Evolutionary conservation across 2,329 filamentous ascomycete species (phyloP), one percentile per base, ranked within the genome.

Genomic region (Fusarium avenaceum): DNA sequence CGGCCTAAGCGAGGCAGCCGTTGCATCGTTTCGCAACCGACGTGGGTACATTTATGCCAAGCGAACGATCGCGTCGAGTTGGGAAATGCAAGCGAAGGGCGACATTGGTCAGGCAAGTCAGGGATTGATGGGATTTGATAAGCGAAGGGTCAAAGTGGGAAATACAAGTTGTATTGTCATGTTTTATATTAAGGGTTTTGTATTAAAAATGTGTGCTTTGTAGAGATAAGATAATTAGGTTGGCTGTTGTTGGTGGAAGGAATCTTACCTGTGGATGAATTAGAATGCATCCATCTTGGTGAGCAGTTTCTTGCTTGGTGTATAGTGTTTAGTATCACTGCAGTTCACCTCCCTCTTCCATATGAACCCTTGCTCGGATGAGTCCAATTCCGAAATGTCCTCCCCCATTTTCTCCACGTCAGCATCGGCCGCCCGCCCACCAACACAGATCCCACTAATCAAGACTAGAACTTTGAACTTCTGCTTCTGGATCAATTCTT

Each of bases 11-110:
- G 68, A 69, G 14, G 28, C 44, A 24, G 40, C 43, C 48, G 67
- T 71, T 66, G 51, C 63, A 69, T 69, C 70, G 72, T 69, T 73
- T 74, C 62, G 72, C 22, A 74, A 52, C 69, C 72, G 72, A 74
- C 59, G 66, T 60, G 59, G 35, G 17, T 38, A n/a, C n/a, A n/a
- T 13, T 30, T 65, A 42, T 20, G 51, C 51, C 56, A 57, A 59
- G 56, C 22, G 7, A 24, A 42, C 33, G 56, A 42, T 35, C 40
- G 14, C 28, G 45, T 47, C 30, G 5, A 19, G 46, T 49, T 46
- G 39, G 47, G 47, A 22, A 20, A 58, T 49, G 39, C 28, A 63
- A 70, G 63, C 46, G 48, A 47, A 32, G 26, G 40, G 40, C 45
- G 28, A 11, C 28, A 30, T 30, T 30, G 28, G 28, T 13, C 10